Evolutionary conservation across 2,329 filamentous ascomycete genomes (phyloP).

Genomic region (Fonsecaea nubica): DNA sequence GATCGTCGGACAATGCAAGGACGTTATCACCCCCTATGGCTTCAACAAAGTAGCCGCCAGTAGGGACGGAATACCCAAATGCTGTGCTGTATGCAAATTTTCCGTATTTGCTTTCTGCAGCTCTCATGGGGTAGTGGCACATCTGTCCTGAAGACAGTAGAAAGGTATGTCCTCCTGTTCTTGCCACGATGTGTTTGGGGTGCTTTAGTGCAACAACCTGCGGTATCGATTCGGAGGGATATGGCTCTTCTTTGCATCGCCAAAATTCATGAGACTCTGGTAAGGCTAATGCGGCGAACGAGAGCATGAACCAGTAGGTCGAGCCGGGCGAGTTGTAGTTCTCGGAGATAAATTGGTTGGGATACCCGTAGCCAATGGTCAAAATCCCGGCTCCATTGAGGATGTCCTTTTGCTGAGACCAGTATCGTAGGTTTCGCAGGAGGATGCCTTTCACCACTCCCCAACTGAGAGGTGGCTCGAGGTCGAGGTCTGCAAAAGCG

Average conservation of each 20-base stretch:
- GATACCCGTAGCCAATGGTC: slow-evolving; percentile 77
- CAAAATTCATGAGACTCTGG: slow-evolving; percentile 76
- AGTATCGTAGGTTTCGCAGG: slow-evolving; percentile 77
- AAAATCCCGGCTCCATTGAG: slow-evolving; percentile 77
- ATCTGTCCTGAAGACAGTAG: slow-evolving; percentile 77
- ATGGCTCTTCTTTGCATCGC: slow-evolving; percentile 69
- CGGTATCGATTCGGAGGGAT: slow-evolving; percentile 62
- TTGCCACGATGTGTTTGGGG: slow-evolving; percentile 75
- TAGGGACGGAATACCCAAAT: slow-evolving; percentile 78
- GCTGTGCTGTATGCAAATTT: slow-evolving; percentile 77
- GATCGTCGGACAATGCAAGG: slow-evolving; percentile 77
- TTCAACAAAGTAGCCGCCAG: slow-evolving; percentile 75
- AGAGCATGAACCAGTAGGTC: slow-evolving; percentile 79
- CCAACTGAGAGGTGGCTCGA: slow-evolving; percentile 75
- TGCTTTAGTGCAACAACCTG: slow-evolving; percentile 68
- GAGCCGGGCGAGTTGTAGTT: slow-evolving; percentile 80
- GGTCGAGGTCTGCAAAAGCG: slow-evolving; percentile 75
- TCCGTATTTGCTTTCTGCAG: slow-evolving; percentile 81
- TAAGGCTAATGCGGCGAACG: slow-evolving; percentile 75
- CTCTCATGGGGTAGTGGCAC: slow-evolving; percentile 83
- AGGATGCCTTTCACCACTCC: slow-evolving; percentile 79
- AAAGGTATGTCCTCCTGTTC: slow-evolving; percentile 76
- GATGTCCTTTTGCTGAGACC: slow-evolving; percentile 76
- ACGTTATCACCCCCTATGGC: slow-evolving; percentile 78
- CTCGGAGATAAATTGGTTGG: slow-evolving; percentile 81